Evolutionary conservation across 106 monocot species (phyloP).

Genomic region (Xerophyta viscosa): DNA sequence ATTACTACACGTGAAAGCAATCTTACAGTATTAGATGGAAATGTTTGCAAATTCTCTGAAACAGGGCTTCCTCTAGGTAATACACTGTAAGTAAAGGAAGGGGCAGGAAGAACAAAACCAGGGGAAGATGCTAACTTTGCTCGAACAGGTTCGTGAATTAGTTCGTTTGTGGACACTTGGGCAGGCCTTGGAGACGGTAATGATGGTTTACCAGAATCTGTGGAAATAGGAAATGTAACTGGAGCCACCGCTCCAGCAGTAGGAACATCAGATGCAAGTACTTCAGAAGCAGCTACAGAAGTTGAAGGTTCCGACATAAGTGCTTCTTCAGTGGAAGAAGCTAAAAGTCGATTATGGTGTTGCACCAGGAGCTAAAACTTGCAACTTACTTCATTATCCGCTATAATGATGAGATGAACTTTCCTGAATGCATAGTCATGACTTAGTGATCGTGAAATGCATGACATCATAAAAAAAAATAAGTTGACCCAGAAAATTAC

Average conservation of each 20-base stretch:
- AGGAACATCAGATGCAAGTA: constrained; percentile 11
- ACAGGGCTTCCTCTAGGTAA: constrained; percentile 40
- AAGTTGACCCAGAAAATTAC: too few relatives aligned
- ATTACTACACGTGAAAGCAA: not conserved
- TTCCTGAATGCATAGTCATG: too few relatives aligned
- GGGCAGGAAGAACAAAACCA: constrained; percentile 37
- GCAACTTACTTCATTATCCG: too few relatives aligned
- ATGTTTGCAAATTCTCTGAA: constrained; percentile 37
- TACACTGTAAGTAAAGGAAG: constrained; percentile 42
- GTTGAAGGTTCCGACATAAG: constrained; percentile 2
- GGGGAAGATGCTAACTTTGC: constrained; percentile 29
- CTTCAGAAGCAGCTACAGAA: constrained; percentile 9
- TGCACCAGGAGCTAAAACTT: constrained; percentile 15
- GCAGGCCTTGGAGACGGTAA: constrained; percentile 16
- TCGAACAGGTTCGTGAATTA: constrained; percentile 26
- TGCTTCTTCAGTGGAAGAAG: constrained; percentile 13
- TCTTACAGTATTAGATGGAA: constrained; percentile 33
- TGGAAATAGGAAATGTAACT: constrained; percentile 19
- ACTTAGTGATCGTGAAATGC: too few relatives aligned
- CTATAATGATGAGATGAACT: too few relatives aligned
- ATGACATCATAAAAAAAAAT: too few relatives aligned
- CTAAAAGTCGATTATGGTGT: constrained; percentile 21
- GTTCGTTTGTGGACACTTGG: constrained; percentile 21
- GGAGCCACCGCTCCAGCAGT: constrained; percentile 4
- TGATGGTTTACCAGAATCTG: constrained; percentile 17